These are phyloP conservation scores for Mucor plumbeus DNA, from an alignment of 371 early-diverging fungal genomes.

Conservation along the genomic window DNA sequence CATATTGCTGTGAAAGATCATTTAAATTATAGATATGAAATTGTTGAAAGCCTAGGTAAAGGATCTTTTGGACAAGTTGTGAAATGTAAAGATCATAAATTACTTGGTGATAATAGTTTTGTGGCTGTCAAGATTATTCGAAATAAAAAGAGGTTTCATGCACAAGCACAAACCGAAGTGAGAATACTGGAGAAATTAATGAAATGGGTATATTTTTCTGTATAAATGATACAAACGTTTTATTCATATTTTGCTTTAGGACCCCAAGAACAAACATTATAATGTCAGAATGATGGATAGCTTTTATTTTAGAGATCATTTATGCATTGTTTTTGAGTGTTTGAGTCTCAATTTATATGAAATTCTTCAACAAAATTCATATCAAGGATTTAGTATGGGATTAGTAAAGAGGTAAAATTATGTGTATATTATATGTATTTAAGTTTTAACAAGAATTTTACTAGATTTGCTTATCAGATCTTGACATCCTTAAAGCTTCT, in stretches of 20 bases:
- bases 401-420: conserved; percentile 71
- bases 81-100: conserved; percentile 75
- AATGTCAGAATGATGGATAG: conserved; percentile 87
- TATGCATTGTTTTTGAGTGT: conserved; percentile 96
- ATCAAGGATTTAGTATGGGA: conserved; percentile 88
- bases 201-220: conserved; percentile 34
- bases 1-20: conserved; percentile 73
- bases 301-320: conserved; percentile 93
- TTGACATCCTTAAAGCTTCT: conserved; percentile 78
- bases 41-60: conserved; percentile 76
- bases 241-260: conserved; percentile 49
- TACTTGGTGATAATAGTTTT: conserved; percentile 39
- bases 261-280: conserved; percentile 80
- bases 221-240: not conserved
- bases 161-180: conserved; percentile 83
- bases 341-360: conserved; percentile 97
- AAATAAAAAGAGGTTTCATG: conserved; percentile 81
- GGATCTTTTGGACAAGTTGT: conserved; percentile 92
- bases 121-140: conserved; percentile 89
- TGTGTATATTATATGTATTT: no score
- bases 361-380: conserved; percentile 90
- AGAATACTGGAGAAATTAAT: conserved; percentile 71
- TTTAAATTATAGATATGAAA: conserved; percentile 79
- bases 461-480: conserved; percentile 80
- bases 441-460: no score